Conservation (phyloP, 75 land plant species). For the Pinus albicaulis region DNA sequence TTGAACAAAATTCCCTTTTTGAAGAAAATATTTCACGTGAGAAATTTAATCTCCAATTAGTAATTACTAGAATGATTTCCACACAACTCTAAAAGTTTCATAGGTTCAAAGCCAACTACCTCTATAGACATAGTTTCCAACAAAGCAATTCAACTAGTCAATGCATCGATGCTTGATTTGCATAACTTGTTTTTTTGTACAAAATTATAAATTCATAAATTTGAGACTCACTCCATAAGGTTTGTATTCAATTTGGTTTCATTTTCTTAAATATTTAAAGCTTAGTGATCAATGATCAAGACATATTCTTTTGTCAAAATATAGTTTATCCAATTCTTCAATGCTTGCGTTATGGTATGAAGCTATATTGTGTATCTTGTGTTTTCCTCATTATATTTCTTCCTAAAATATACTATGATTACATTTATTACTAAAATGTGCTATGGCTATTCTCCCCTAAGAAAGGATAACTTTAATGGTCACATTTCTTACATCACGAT, state of each 20-base stretch:
- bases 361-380: too few species aligned
- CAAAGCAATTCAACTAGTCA: background rate
- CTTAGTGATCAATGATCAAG: background rate
- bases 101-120: too few species aligned
- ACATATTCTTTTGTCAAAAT: background rate
- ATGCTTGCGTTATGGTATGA: too few species aligned
- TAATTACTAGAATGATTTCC: background rate
- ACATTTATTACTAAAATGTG: background rate
- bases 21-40: background rate
- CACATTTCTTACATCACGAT: too few species aligned
- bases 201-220: too few species aligned
- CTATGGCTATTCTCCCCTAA: background rate
- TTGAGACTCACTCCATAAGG: background rate
- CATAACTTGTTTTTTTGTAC: too few species aligned
- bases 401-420: too few species aligned
- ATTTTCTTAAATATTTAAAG: background rate
- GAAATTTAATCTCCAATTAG: background rate
- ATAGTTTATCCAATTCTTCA: background rate
- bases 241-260: background rate
- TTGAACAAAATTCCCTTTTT: background rate
- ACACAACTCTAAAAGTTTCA: background rate
- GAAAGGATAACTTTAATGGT: background rate
- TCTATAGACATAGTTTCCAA: too few species aligned
- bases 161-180: background rate
- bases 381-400: background rate